A percentile compares a stretch with the other conserved stretches of the same genome.
phyloP scores from a whole-genome alignment of 208 protist species.

The Endotrypanum monterogeii region DNA sequence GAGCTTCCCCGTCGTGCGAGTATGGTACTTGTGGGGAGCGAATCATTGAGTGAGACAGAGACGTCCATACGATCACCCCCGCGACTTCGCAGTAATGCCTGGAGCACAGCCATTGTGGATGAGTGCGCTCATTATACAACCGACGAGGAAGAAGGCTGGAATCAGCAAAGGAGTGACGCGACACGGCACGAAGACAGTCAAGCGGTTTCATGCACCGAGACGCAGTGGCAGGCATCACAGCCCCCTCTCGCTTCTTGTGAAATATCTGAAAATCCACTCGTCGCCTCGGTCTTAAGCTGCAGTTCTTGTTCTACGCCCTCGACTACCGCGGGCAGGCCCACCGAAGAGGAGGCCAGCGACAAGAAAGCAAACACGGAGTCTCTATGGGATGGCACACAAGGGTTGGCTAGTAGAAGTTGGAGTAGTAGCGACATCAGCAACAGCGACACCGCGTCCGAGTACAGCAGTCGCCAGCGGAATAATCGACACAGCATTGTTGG shows the following conservation, averaged over 20 bases:
- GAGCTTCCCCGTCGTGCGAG: slow-evolving; percentile 17
- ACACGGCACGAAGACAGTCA: background rate
- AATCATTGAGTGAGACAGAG: slow-evolving; percentile 19
- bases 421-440: background rate
- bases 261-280: background rate
- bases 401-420: background rate
- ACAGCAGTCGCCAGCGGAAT: background rate
- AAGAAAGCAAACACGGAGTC: background rate
- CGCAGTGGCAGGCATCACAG: background rate
- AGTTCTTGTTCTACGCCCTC: background rate
- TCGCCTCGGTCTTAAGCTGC: background rate
- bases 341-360: background rate
- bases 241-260: background rate
- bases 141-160: slow-evolving; percentile 10
- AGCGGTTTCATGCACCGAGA: background rate
- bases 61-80: slow-evolving; percentile 4
- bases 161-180: background rate
- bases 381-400: slow-evolving; percentile 1
- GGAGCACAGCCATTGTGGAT: slow-evolving; percentile 20
- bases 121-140: slow-evolving; percentile 17
- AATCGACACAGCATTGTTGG: slow-evolving; percentile 35
- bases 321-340: background rate
- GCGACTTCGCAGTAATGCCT: slow-evolving; percentile 1
- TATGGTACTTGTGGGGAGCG: slow-evolving; percentile 30
- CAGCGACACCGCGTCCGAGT: too few relatives aligned